Evolutionary conservation across 1,139 yeast species (phyloP), one percentile per base, ranked within the genome.

Genomic region (Scheffersomyces lignicola): DNA sequence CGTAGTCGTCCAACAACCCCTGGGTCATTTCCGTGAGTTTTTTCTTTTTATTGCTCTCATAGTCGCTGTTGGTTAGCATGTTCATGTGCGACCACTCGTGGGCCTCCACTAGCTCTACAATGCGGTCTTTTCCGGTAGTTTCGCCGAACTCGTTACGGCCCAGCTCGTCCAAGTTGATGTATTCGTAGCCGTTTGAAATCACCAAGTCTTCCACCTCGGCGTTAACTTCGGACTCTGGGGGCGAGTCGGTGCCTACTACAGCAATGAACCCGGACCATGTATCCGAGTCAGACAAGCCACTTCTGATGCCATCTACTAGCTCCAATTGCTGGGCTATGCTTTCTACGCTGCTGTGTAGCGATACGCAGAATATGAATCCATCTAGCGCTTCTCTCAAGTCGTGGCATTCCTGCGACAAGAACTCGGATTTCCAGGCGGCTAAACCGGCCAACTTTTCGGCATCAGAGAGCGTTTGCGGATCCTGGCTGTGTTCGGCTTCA

Each of bases 371-470:
- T 1, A 70, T 47, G 10, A 69, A 34, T 2, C 76, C 76, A 35
- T 66, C 68, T 1, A 70, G 41, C 0, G 51, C 70, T 7, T 58
- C 65, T 18, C 74, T 52, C 18, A 70, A 51, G 35, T 69, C 76
- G n/a, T 42, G 37, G 36, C 47, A 58, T 24, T 65, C 73, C 0
- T 47, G 57, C 2, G 54, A 40, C 7, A 29, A 20, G 37, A 69
- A 66, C 37, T 69, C 74, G 0, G 41, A 30, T 20, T 20, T 31
- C 71, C 75, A 69, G 14, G 43, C 33, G 2, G 37, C 23, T 24
- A 67, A 52, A 6, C 44, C 51, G 4, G 39, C 40, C 3, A 47
- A 13, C 23, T 44, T 42, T 8, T 31, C 29, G 1, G 17, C 41
- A 6, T 39, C 46, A 3, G 31, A 39, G 3, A 26, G 28, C 2